A percentile compares a stretch with the other conserved stretches of the same genome.
Evolutionary conservation across 2,329 filamentous ascomycete genomes (phyloP).

Genomic region (Immersiporthe knoxdaviesiana): DNA sequence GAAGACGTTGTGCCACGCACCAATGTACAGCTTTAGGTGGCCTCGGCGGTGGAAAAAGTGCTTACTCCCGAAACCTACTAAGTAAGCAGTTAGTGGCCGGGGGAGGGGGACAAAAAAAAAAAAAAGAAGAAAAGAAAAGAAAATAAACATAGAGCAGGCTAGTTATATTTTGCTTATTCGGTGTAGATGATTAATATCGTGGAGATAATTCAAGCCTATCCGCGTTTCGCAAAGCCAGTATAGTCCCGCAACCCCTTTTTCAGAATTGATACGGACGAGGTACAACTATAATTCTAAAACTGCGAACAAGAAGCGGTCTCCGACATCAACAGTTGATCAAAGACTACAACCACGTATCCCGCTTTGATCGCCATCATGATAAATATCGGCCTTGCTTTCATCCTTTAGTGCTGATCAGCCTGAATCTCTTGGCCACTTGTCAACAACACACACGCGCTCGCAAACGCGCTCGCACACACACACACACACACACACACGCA

Average conservation of each 20-base stretch:
- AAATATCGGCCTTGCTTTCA: background rate
- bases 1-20: background rate
- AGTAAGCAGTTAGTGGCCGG: background rate
- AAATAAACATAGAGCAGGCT: background rate
- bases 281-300: too few relatives aligned
- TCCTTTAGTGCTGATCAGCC: background rate
- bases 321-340: too few relatives aligned
- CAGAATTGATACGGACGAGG: background rate
- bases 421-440: background rate
- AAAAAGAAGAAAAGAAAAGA: background rate
- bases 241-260: background rate
- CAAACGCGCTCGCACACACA: too few relatives aligned
- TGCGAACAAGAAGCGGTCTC: background rate
- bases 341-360: too few relatives aligned
- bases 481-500: too few relatives aligned
- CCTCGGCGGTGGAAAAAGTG: background rate
- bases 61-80: background rate
- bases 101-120: too few relatives aligned
- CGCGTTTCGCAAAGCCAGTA: background rate
- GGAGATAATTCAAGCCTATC: background rate
- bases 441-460: too few relatives aligned
- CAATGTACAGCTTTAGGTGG: background rate
- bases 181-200: background rate
- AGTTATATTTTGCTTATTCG: background rate
- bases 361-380: background rate